Percentiles rank a stretch among this genome's conserved stretches.
phyloP scores from a whole-genome alignment of 2,329 filamentous ascomycete genomes.

The Xenosphaeropsis pyriputrescens region DNA sequence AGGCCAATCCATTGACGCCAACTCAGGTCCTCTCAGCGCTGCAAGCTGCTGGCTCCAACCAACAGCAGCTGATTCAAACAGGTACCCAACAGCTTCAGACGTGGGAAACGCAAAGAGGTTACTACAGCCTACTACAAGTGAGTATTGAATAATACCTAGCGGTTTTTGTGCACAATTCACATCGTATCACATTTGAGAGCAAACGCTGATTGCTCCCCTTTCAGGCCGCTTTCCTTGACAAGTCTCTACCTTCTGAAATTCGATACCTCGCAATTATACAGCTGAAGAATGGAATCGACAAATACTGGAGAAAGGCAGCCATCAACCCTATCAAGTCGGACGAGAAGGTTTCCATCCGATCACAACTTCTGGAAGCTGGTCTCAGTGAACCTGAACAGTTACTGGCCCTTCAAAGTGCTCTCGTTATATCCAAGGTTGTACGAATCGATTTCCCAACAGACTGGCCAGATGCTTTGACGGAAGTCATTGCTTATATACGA shows the following conservation, averaged over 20 bases:
- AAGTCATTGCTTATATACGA: conserved; percentile 51
- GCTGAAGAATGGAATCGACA: conserved; percentile 92
- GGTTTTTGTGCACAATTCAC: too few relatives aligned
- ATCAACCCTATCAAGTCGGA: conserved; percentile 53
- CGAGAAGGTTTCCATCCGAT: conserved; percentile 66
- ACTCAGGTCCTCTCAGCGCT: conserved; percentile 51
- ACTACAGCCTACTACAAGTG: conserved; percentile 57
- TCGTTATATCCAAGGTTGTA: conserved; percentile 77
- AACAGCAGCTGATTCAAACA: conserved; percentile 48
- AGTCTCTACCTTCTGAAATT: conserved; percentile 58
- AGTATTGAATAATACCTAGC: neutral
- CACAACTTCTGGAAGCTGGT: conserved; percentile 60
- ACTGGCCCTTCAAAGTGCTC: conserved; percentile 74
- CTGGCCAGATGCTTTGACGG: conserved; percentile 54
- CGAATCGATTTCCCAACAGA: conserved; percentile 80
- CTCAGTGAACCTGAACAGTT: conserved; percentile 61
- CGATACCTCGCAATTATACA: conserved; percentile 87
- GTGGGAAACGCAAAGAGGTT: conserved; percentile 55
- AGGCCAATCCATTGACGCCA: conserved; percentile 56
- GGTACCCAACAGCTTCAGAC: conserved; percentile 53
- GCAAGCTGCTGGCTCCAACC: conserved; percentile 45
- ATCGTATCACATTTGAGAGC: too few relatives aligned
- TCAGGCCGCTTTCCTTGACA: conserved; percentile 70
- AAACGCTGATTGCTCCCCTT: too few relatives aligned
- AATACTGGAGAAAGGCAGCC: conserved; percentile 63